Evolutionary conservation across 176 grass and related monocot genomes (phyloP).

Genomic region (Phyllostachys edulis): DNA sequence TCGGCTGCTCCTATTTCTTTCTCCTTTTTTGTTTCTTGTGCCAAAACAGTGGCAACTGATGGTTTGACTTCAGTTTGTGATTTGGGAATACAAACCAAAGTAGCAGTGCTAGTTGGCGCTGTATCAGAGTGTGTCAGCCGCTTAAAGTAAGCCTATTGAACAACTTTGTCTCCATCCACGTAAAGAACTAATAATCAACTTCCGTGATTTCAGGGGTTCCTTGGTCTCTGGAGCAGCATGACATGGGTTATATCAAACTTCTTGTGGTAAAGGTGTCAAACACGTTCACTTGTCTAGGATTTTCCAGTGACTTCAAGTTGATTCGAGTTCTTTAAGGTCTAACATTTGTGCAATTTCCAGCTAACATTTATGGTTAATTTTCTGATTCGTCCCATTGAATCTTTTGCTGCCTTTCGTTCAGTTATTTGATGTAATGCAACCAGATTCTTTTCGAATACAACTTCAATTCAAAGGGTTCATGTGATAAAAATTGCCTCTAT

Average conservation of each 20-base stretch:
- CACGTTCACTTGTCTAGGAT: neutral
- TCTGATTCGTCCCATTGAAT: neutral
- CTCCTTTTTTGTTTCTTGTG: no score
- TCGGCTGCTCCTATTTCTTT: no score
- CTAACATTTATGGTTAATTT: slow-evolving; percentile 7
- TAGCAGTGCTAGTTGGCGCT: no score
- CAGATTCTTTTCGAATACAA: neutral
- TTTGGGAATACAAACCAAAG: no score
- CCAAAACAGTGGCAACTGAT: no score
- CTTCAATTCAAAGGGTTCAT: neutral
- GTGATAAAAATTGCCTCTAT: slow-evolving; percentile 8
- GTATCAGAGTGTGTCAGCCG: no score
- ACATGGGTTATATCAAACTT: neutral
- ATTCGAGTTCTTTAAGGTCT: neutral
- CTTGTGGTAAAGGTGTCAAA: neutral
- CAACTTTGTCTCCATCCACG: neutral
- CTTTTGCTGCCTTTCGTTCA: neutral
- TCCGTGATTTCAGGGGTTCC: neutral
- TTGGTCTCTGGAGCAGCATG: neutral
- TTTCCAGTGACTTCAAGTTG: neutral
- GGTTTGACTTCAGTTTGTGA: no score
- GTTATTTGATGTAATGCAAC: neutral
- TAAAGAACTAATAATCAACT: neutral
- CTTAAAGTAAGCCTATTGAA: neutral
- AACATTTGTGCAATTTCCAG: neutral